phyloP scores from a whole-genome alignment of 352 stramenopile species.

The Phytophthora tentaculata region DNA sequence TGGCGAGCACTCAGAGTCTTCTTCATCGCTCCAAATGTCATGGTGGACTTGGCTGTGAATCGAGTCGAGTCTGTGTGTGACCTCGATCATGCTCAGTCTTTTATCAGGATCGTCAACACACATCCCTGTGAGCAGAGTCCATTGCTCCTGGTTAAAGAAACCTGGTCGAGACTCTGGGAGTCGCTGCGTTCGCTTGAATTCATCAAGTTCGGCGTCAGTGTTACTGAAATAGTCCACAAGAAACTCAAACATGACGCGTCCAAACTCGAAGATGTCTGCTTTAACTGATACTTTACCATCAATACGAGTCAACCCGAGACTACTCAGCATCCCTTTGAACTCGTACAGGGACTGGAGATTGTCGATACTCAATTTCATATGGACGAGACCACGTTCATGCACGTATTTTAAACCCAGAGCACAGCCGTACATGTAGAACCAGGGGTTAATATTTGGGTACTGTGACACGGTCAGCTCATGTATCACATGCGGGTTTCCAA shows the following conservation, averaged over 20 bases:
- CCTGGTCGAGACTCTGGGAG: background rate
- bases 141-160: background rate
- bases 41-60: background rate
- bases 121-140: slow-evolving; percentile 8
- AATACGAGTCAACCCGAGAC: slow-evolving; percentile 3
- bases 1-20: background rate
- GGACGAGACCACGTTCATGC: slow-evolving; percentile 11
- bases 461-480: slow-evolving; percentile 2
- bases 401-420: slow-evolving; percentile 15
- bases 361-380: background rate
- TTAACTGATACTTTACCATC: background rate
- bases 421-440: slow-evolving; percentile 2
- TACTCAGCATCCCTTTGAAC: slow-evolving; percentile 10
- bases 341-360: slow-evolving; percentile 4
- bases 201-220: background rate
- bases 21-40: slow-evolving; percentile 8
- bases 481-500: slow-evolving; percentile 11
- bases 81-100: slow-evolving; percentile 9
- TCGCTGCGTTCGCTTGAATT: background rate
- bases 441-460: background rate
- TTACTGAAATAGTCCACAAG: slow-evolving; percentile 1
- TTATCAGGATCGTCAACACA: background rate
- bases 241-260: slow-evolving; percentile 6
- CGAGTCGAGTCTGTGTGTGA: background rate
- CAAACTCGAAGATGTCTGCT: slow-evolving; percentile 6